These are phyloP conservation scores for Mesembryanthemum crystallinum DNA, from an alignment of 148 eudicot species.

Conservation along the genomic window DNA sequence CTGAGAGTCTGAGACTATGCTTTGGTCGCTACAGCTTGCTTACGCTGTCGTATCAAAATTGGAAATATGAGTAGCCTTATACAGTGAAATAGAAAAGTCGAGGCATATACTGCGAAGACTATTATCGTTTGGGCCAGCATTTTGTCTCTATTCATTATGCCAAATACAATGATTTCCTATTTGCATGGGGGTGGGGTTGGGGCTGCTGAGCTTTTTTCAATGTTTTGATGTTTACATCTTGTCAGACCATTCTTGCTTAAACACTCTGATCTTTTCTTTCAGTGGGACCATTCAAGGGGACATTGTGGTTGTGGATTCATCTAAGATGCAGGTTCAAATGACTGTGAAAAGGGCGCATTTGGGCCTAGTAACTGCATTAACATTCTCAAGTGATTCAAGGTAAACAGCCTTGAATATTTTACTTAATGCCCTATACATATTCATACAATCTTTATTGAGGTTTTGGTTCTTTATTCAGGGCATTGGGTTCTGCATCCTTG, in stretches of 20 bases:
- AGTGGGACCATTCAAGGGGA: slow-evolving; percentile 91
- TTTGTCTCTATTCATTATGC: not conserved
- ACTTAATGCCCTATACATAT: not conserved
- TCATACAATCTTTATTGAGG: slow-evolving; percentile 14
- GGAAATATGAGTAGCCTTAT: not conserved
- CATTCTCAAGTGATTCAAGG: slow-evolving; percentile 89
- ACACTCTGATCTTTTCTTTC: slow-evolving; percentile 21
- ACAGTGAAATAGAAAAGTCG: not conserved
- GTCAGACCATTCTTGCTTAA: slow-evolving; percentile 3
- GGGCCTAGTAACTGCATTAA: slow-evolving; percentile 75
- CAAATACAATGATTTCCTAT: not conserved
- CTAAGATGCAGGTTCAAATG: slow-evolving; percentile 52
- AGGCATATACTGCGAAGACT: not conserved
- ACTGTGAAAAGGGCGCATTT: slow-evolving; percentile 77
- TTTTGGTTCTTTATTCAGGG: slow-evolving; percentile 44
- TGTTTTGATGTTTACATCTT: not conserved
- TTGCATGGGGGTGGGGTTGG: not conserved
- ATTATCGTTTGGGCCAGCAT: not conserved
- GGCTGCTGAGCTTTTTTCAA: not conserved
- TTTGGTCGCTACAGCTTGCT: not conserved
- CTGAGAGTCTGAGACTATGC: not conserved
- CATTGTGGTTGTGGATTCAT: slow-evolving; percentile 52
- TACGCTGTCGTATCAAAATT: not conserved
- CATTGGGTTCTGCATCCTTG: slow-evolving; percentile 74
- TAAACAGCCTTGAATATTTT: slow-evolving; percentile 13